Base-by-base conservation (phyloP, 768 basidiomycete species). In the Boletus subparvulus region DNA sequence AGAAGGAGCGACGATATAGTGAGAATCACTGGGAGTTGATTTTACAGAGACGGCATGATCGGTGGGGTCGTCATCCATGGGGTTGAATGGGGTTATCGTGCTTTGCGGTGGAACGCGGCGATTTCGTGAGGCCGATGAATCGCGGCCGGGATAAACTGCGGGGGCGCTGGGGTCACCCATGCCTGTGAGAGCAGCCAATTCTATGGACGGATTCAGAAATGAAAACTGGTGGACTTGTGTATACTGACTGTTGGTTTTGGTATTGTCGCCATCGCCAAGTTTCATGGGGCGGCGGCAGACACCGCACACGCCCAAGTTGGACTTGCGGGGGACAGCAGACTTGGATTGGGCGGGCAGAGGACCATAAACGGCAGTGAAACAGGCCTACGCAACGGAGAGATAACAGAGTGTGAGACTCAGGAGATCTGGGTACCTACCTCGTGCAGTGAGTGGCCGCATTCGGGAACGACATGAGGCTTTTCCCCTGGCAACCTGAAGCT, bases 221-320 rank as follows among this genome's bases (percentile, higher is more conserved):
- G 47, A 70, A 57, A 1, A 32, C 24, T 3, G 47, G 12, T 40
- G 17, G 12, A 24, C 1, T 21, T 12, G 42, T 19, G 54, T 13
- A n/a, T 10, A 75, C 80, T 76, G 77, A 97, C 96, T 98, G 78
- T 95, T 96, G 35, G 83, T 92, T 52, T 83, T 83, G 56, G 86
- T 85, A 11, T 84, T 83, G 65, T 92, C 91, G 26, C 90, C 89
- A 55, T 96, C 94, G 24, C 88, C 89, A 16, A 99, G 82, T 68
- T 94, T 94, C 97, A 99, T 98, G 17, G 94, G 94, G 33, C 94
- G 82, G 64, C 97, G 81, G 69, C 97, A 99, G 3, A 98, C 94
- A 39, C 97, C 97, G 63, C 97, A 99, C 17, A 99, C 92, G 19
- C 97, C 97, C 24, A 97, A 77, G 68, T 92, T 88, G 45, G 90